Conservation (phyloP, 2,329 filamentous ascomycete genomes). For the Chalaropsis ovoidea region DNA sequence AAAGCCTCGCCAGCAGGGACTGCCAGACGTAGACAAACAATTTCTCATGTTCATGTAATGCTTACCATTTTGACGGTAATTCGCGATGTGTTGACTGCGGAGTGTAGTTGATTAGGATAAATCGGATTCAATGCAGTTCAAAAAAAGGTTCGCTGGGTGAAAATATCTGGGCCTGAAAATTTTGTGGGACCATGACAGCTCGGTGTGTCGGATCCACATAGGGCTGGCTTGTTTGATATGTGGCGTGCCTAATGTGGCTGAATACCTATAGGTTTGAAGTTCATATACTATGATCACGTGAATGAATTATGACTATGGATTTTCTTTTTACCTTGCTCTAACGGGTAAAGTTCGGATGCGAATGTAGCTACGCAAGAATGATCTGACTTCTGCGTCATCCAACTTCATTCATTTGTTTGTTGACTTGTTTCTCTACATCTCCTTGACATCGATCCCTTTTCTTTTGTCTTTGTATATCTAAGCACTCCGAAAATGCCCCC, state of each 20-base stretch:
- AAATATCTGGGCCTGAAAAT: conserved; percentile 15
- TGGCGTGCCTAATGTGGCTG: background rate
- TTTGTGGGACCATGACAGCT: background rate
- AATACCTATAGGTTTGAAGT: no score
- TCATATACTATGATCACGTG: no score
- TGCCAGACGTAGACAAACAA: conserved; percentile 15
- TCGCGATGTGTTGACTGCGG: conserved; percentile 21
- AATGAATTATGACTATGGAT: no score
- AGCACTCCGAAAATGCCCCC: conserved; percentile 54
- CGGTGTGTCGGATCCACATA: conserved; percentile 8
- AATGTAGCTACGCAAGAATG: no score
- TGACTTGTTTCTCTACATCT: background rate
- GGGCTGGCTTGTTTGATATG: background rate
- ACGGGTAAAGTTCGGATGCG: no score
- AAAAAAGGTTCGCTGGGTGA: conserved; percentile 13
- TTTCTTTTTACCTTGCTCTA: no score
- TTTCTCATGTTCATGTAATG: conserved; percentile 27
- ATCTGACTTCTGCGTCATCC: no score
- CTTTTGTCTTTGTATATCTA: background rate
- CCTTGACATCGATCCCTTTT: background rate
- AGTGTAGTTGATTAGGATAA: conserved; percentile 15
- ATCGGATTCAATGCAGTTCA: background rate
- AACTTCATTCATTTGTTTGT: no score
- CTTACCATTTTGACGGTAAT: conserved; percentile 37
- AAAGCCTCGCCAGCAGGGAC: conserved; percentile 18